phyloP scores from a whole-genome alignment of 805 yeast species.

The Sugiyamaella boreocaroliniensis region DNA sequence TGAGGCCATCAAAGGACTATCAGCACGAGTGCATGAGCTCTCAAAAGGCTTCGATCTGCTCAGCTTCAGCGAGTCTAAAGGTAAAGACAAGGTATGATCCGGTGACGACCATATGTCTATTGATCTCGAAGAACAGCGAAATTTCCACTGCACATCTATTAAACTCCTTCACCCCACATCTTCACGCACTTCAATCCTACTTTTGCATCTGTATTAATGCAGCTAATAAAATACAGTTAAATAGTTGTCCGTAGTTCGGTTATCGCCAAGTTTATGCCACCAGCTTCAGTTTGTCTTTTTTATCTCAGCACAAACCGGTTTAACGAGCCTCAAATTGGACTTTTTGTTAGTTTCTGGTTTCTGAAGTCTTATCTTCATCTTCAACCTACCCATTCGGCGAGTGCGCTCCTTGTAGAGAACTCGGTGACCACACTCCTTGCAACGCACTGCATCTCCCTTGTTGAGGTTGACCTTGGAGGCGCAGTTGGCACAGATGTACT shows the following conservation, averaged over 20 bases:
- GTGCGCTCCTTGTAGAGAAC: constrained; percentile 96
- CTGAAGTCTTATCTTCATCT: constrained; percentile 19
- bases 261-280: background rate
- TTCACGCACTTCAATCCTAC: background rate
- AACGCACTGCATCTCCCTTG: constrained; percentile 93
- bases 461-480: constrained; percentile 81
- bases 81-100: no score
- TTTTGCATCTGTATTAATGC: background rate
- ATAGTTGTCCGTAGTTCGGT: background rate
- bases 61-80: background rate
- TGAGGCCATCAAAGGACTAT: background rate
- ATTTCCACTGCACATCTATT: no score
- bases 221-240: background rate
- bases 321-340: constrained; percentile 75
- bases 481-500: constrained; percentile 94
- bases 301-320: constrained; percentile 7
- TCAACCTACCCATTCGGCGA: constrained; percentile 76
- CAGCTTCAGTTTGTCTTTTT: background rate
- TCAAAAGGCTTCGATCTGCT: background rate
- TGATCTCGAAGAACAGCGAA: no score
- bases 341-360: constrained; percentile 3
- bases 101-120: background rate
- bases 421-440: constrained; percentile 98
- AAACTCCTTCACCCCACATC: no score
- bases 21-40: background rate